phyloP scores from a whole-genome alignment of 352 stramenopile genomes.

The Phytophthora uliginosa region DNA sequence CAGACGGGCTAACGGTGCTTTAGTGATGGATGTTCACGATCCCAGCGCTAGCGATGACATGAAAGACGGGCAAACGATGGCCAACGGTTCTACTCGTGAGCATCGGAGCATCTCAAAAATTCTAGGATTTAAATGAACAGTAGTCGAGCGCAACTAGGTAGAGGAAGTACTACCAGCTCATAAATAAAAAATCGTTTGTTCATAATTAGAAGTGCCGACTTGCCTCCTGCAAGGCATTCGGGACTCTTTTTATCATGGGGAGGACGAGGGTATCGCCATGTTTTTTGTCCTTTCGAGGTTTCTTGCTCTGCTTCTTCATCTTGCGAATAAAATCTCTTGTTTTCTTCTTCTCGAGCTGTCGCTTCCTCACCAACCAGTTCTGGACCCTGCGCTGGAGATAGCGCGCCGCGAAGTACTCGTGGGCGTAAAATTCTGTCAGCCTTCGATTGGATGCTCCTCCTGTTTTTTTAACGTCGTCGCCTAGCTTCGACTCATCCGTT shows the following conservation, averaged over 20 bases:
- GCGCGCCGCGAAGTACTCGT: slow-evolving; percentile 69
- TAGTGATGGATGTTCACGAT: slow-evolving; percentile 35
- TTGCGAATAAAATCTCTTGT: slow-evolving; percentile 83
- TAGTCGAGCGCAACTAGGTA: too few species aligned
- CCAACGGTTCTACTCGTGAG: background rate
- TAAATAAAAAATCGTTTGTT: background rate
- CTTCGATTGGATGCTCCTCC: slow-evolving; percentile 14
- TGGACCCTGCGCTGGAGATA: slow-evolving; percentile 55
- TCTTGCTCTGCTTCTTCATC: slow-evolving; percentile 74
- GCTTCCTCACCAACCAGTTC: slow-evolving; percentile 61
- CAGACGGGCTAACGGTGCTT: slow-evolving; percentile 16
- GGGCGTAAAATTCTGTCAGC: slow-evolving; percentile 55
- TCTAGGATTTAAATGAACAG: too few species aligned
- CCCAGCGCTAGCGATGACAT: background rate
- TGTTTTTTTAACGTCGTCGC: slow-evolving; percentile 15
- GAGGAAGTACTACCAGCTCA: too few species aligned
- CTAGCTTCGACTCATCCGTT: background rate
- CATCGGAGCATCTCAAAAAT: too few species aligned
- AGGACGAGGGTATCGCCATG: slow-evolving; percentile 71
- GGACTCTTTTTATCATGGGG: slow-evolving; percentile 43
- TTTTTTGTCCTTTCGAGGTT: slow-evolving; percentile 25
- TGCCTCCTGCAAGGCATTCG: background rate
- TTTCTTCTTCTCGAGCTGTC: slow-evolving; percentile 63
- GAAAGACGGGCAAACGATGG: background rate
- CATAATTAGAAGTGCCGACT: background rate